These are phyloP conservation scores for Heteromeles arbutifolia DNA, from an alignment of 306 rosid species.

Conservation along the genomic window DNA sequence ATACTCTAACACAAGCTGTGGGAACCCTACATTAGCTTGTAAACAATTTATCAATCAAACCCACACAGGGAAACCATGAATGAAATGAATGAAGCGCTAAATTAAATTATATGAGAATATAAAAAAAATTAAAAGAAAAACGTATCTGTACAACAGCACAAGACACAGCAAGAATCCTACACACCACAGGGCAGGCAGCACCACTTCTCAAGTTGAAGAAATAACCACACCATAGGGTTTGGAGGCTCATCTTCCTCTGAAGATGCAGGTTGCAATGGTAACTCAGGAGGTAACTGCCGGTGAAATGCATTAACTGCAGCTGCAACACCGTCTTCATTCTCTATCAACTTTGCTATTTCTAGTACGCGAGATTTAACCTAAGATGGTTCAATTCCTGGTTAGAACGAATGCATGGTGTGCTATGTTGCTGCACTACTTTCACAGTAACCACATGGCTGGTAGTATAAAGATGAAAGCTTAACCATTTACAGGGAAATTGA, in stretches of 20 bases:
- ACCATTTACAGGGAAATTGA: background rate
- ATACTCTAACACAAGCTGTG: background rate
- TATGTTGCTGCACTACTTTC: background rate
- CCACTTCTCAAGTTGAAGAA: slow-evolving; percentile 47
- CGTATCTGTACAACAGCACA: slow-evolving; percentile 7
- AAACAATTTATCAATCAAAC: background rate
- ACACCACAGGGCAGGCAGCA: slow-evolving; percentile 64
- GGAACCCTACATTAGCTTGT: background rate
- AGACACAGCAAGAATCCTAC: slow-evolving; percentile 25
- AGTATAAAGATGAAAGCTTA: background rate
- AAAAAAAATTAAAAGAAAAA: background rate
- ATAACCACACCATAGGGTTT: slow-evolving; percentile 56
- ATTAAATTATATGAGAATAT: slow-evolving; percentile 14
- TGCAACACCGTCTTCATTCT: slow-evolving; percentile 90
- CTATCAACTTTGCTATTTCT: slow-evolving; percentile 69
- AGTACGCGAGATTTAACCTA: slow-evolving; percentile 71
- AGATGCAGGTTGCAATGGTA: slow-evolving; percentile 54
- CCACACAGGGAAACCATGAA: slow-evolving; percentile 12
- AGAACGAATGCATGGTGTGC: background rate
- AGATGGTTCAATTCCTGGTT: slow-evolving; percentile 1
- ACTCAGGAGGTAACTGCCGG: slow-evolving; percentile 67
- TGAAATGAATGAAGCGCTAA: slow-evolving; percentile 51
- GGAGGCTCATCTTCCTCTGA: slow-evolving; percentile 39
- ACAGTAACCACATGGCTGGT: background rate
- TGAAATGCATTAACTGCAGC: slow-evolving; percentile 91